These are phyloP conservation scores for Warburgia ugandensis DNA, from an alignment of 164 flowering plant species.

Conservation along the genomic window DNA sequence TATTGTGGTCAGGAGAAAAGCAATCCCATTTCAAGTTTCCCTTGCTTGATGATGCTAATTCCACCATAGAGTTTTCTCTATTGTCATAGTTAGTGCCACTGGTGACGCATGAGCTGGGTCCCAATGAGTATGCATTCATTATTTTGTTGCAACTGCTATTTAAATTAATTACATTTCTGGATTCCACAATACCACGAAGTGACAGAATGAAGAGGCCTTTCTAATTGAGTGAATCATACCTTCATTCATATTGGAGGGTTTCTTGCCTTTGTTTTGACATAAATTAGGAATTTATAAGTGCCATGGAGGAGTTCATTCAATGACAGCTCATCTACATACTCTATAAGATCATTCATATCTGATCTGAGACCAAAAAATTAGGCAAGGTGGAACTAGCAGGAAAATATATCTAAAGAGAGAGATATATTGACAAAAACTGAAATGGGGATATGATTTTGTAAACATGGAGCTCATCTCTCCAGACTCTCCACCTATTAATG, in stretches of 20 bases:
- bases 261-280: conserved; percentile 49
- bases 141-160: conserved; percentile 37
- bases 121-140: conserved; percentile 19
- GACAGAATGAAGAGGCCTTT: conserved; percentile 56
- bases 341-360: conserved; percentile 55
- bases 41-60: conserved; percentile 32
- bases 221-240: conserved; percentile 42
- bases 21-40: conserved; percentile 27
- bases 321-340: conserved; percentile 55
- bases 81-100: too few species aligned
- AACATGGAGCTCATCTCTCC: too few species aligned
- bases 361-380: conserved; percentile 81
- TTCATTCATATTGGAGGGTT: conserved; percentile 28
- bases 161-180: conserved; percentile 33
- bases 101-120: conserved; percentile 21
- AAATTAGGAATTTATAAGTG: conserved; percentile 34
- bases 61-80: conserved; percentile 17
- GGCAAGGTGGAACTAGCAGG: too few species aligned
- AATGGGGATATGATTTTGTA: too few species aligned
- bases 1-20: neutral
- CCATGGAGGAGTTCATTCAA: conserved; percentile 74
- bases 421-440: too few species aligned
- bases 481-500: too few species aligned
- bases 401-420: too few species aligned
- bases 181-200: conserved; percentile 22